Evolutionary conservation across 805 yeast species (phyloP), one percentile per base, ranked within the genome.

Genomic region (Ogataea ganodermae): DNA sequence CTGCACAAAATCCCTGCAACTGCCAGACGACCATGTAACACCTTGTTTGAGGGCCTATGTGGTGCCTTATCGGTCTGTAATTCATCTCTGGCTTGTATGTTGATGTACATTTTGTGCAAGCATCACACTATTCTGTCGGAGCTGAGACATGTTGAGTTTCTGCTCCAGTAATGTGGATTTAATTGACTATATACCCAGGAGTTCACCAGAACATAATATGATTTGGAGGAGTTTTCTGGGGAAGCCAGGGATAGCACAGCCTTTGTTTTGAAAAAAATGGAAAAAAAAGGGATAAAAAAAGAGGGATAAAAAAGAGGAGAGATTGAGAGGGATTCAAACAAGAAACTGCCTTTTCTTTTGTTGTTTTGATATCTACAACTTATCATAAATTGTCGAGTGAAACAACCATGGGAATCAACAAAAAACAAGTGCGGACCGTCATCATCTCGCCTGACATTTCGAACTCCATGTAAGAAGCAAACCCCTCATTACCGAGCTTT

Each of bases 401-500:
- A n/a, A n/a, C 26, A n/a, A 21, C 9, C 17, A 35, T 35, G 39
- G 28, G 24, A 22, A 7, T 22, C 18, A 32, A 3, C 2, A 30
- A 31, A 7, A 36, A 33, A 22, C 39, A 42, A 23, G 42, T 45
- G 30, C 42, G 56, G 42, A 42, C 42, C 4, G 42, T 52, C 23
- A 46, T 49, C 9, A 52, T 52, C 10, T 49, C 56, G 7, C 52
- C 52, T 2, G 56, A 52, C 12, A 27, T 49, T n/a, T 38, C 42
- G 13, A 42, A 31, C 32, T 46, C 56, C n/a, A 46, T 49, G 56
- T 52, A 52, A 28, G 53, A 10, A 10, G 2, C 26, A 24, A 18
- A 44, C 44, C 28, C 17, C 32, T 23, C 16, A 13, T 7, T 16
- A 23, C 47, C 35, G 38, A 47, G 44, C 12, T 2, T n/a, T 21